Percentiles rank a stretch among this genome's conserved stretches.
phyloP scores from a whole-genome alignment of 2,329 filamentous ascomycete species.

The Cladophialophora exuberans region DNA sequence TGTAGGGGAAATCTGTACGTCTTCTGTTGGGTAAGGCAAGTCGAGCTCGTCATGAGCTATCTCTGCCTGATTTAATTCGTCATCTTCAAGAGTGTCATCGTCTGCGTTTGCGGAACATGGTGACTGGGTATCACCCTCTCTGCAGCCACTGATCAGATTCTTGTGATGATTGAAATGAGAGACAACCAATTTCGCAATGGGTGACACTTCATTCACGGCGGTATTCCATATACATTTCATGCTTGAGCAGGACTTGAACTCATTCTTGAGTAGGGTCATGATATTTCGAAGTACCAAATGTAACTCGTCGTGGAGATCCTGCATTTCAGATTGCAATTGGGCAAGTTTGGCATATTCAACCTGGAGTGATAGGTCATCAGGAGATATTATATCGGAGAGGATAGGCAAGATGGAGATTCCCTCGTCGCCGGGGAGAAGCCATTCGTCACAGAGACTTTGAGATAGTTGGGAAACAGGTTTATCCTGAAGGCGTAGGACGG shows the following conservation, averaged over 20 bases:
- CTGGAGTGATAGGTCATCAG: conserved; percentile 28
- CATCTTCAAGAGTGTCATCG: background rate
- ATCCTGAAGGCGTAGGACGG: conserved; percentile 36
- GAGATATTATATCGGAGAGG: background rate
- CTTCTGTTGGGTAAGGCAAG: background rate
- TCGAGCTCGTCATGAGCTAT: background rate
- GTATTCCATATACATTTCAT: conserved; percentile 38
- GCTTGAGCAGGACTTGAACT: conserved; percentile 34
- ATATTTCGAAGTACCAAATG: conserved; percentile 36
- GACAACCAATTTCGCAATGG: conserved; percentile 35
- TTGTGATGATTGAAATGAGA: conserved; percentile 35
- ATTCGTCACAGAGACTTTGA: conserved; percentile 30
- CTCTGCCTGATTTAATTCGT: background rate
- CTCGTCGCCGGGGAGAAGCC: conserved; percentile 28
- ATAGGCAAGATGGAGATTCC: conserved; percentile 14
- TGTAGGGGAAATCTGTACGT: background rate
- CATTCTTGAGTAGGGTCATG: conserved; percentile 35
- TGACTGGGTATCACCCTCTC: conserved; percentile 18
- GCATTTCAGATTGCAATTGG: conserved; percentile 34
- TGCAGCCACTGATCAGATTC: conserved; percentile 17
- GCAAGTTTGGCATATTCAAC: conserved; percentile 35
- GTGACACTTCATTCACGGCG: conserved; percentile 37
- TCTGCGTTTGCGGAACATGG: conserved; percentile 8
- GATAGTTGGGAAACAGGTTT: conserved; percentile 32
- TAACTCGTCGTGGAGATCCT: conserved; percentile 35